Percentiles rank a stretch among this genome's conserved stretches.
Conservation (phyloP, 768 basidiomycete species). For the Podaxis rugospora region DNA sequence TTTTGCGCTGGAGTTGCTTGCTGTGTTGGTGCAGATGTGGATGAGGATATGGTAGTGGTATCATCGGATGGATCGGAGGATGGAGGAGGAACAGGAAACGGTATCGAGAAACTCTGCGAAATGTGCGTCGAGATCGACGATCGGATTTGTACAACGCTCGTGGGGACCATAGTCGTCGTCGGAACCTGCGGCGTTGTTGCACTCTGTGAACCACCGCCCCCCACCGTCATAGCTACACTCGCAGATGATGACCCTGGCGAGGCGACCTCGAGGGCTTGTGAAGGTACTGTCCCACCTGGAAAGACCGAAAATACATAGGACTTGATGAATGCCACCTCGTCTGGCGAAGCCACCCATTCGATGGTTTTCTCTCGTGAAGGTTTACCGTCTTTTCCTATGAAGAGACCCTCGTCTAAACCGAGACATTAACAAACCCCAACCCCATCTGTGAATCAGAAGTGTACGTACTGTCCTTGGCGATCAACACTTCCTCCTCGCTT, state of each 20-base stretch:
- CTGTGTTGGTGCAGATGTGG: conserved; percentile 16
- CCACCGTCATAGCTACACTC: conserved; percentile 7
- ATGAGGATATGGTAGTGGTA: conserved; percentile 18
- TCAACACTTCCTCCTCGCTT: conserved; percentile 58
- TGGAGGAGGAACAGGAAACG: conserved; percentile 51
- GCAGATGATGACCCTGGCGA: background rate
- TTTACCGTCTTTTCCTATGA: conserved; percentile 59
- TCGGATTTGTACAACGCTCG: conserved; percentile 63
- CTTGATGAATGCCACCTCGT: conserved; percentile 78
- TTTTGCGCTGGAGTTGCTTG: conserved; percentile 22
- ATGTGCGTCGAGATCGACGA: conserved; percentile 63
- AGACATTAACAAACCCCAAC: background rate
- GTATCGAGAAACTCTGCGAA: conserved; percentile 46
- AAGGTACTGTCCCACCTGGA: conserved; percentile 57
- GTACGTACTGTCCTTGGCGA: conserved; percentile 75
- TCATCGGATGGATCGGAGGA: conserved; percentile 18
- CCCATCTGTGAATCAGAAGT: background rate
- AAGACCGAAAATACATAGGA: conserved; percentile 78
- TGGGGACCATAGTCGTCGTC: conserved; percentile 40
- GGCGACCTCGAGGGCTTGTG: conserved; percentile 21
- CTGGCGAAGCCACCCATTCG: conserved; percentile 76
- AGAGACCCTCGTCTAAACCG: conserved; percentile 58
- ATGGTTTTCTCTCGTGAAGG: conserved; percentile 44
- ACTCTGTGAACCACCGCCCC: background rate
- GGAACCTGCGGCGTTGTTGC: conserved; percentile 21